phyloP scores from a whole-genome alignment of 1,284 basidiomycete genomes.

The Rhodofomes roseus region DNA sequence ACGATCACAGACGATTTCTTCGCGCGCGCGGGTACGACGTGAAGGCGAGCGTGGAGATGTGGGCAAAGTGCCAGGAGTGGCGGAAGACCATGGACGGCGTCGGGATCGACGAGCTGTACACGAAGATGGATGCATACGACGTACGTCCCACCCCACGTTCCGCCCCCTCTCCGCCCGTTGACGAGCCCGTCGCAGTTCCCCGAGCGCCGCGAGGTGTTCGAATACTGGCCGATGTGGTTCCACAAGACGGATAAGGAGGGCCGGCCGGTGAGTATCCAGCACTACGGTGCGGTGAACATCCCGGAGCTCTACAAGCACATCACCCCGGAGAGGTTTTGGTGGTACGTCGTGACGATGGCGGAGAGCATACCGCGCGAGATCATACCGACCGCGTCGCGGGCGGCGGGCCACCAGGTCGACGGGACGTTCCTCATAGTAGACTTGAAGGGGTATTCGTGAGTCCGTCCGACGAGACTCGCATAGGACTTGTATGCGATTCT shows the following conservation, averaged over 20 bases:
- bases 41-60: conserved; percentile 52
- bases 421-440: conserved; percentile 63
- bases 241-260: conserved; percentile 76
- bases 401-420: conserved; percentile 45
- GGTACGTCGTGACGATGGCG: conserved; percentile 55
- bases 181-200: conserved; percentile 46
- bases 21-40: conserved; percentile 59
- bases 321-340: conserved; percentile 60
- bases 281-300: conserved; percentile 58
- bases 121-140: conserved; percentile 55
- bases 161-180: not conserved
- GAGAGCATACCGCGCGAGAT: conserved; percentile 64
- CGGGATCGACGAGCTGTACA: conserved; percentile 57
- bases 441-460: conserved; percentile 51
- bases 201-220: conserved; percentile 61
- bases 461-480: too few relatives aligned
- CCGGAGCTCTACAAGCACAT: conserved; percentile 57
- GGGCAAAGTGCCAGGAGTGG: conserved; percentile 58
- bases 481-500: not conserved
- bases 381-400: conserved; percentile 54
- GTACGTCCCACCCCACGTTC: conserved; percentile 32
- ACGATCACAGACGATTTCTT: conserved; percentile 57
- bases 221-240: conserved; percentile 72
- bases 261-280: conserved; percentile 64
- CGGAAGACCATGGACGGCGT: conserved; percentile 49